These are phyloP conservation scores for Penicillium dipodomyicola DNA, from an alignment of 495 filamentous ascomycete genomes.

Conservation along the genomic window DNA sequence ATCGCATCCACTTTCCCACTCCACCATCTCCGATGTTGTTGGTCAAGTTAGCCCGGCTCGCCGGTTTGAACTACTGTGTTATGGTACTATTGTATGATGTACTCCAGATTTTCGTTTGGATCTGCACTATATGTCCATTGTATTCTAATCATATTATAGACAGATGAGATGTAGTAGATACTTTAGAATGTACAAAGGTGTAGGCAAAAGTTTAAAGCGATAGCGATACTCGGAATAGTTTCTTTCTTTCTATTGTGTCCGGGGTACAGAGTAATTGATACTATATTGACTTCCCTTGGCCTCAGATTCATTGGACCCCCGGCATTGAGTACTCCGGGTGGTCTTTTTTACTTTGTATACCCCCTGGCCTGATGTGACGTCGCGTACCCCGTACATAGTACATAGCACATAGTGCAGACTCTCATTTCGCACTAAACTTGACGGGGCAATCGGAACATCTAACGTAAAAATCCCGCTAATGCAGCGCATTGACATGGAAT, in stretches of 20 bases:
- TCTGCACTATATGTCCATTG: not conserved
- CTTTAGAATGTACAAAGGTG: not conserved
- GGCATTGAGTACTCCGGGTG: slow-evolving; percentile 1
- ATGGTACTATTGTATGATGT: not conserved
- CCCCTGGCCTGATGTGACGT: not conserved
- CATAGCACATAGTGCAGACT: not conserved
- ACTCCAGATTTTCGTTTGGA: slow-evolving; percentile 1
- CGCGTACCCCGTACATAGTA: not conserved
- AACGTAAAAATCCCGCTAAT: slow-evolving; percentile 1
- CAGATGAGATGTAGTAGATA: not conserved
- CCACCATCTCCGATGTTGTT: slow-evolving; percentile 2
- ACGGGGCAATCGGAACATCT: not conserved
- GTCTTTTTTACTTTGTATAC: not conserved
- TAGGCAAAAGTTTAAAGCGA: not conserved
- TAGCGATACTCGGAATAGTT: not conserved
- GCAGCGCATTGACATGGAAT: slow-evolving; percentile 3
- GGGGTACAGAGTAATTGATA: not conserved
- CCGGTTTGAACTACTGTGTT: not conserved
- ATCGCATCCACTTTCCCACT: slow-evolving; percentile 1
- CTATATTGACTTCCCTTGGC: not conserved
- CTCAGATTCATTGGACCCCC: not conserved
- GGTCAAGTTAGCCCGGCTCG: not conserved
- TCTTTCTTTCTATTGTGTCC: not conserved
- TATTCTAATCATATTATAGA: not conserved
- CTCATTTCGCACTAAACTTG: not conserved